phyloP scores from a whole-genome alignment of 371 early-diverging fungal genomes.

The Rhizopus arrhizus region DNA sequence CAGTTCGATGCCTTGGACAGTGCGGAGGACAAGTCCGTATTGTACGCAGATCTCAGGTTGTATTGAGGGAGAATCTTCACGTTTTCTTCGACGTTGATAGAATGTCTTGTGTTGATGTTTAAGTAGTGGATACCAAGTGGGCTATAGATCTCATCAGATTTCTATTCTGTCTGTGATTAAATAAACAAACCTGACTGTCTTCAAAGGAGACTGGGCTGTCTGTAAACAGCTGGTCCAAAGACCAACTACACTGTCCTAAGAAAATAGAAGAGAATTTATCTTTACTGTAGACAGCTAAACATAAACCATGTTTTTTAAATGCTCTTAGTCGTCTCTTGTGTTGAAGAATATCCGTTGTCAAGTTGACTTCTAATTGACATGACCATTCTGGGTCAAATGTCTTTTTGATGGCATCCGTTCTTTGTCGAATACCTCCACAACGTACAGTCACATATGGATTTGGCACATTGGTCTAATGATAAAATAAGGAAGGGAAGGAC shows the following conservation, averaged over 20 bases:
- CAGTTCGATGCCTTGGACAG: slow-evolving; percentile 8
- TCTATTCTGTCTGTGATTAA: background rate
- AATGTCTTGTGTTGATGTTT: slow-evolving; percentile 17
- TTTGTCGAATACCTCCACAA: slow-evolving; percentile 46
- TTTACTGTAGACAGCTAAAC: slow-evolving; percentile 40
- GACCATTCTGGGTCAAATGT: slow-evolving; percentile 44
- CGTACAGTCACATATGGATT: slow-evolving; percentile 45
- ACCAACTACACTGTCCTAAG: slow-evolving; percentile 38
- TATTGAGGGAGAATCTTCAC: slow-evolving; percentile 12
- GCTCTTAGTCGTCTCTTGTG: slow-evolving; percentile 27
- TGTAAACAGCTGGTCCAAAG: slow-evolving; percentile 36
- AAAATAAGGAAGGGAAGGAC: background rate
- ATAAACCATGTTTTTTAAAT: slow-evolving; percentile 34
- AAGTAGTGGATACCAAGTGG: slow-evolving; percentile 25
- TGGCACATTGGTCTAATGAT: slow-evolving; percentile 21
- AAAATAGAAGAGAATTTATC: slow-evolving; percentile 47
- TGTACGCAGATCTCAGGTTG: slow-evolving; percentile 25
- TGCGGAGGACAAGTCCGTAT: slow-evolving; percentile 19
- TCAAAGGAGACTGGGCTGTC: slow-evolving; percentile 20
- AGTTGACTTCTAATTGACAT: slow-evolving; percentile 46
- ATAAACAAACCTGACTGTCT: slow-evolving; percentile 24
- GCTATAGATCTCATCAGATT: slow-evolving; percentile 12
- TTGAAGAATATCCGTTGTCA: slow-evolving; percentile 28
- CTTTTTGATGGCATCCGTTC: slow-evolving; percentile 45
- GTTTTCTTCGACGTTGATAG: slow-evolving; percentile 17